phyloP scores from a whole-genome alignment of 2,329 filamentous ascomycete species.

The Aspergillus neoniger region DNA sequence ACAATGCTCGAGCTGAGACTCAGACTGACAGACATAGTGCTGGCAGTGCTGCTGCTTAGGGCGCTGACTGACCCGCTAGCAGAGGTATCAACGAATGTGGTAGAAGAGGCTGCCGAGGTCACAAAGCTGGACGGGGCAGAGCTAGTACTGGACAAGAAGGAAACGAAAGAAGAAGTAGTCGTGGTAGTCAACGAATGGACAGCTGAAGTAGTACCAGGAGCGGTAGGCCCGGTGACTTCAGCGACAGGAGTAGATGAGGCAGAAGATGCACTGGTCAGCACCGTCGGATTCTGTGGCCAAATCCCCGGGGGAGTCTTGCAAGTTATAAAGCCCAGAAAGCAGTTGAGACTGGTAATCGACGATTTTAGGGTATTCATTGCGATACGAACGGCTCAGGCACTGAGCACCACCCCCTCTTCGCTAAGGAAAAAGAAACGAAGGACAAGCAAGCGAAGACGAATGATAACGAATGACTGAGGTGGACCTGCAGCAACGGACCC shows the following conservation, averaged over 20 bases:
- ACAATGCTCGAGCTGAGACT: constrained; percentile 20
- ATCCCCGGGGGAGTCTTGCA: constrained; percentile 33
- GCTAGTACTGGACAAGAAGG: constrained; percentile 1
- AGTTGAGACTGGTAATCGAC: constrained; percentile 24
- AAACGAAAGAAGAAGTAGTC: constrained; percentile 2
- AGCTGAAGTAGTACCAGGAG: constrained; percentile 2
- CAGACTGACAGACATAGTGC: constrained; percentile 28
- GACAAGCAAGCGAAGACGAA: constrained; percentile 12
- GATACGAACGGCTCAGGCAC: constrained; percentile 16
- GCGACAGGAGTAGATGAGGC: background rate
- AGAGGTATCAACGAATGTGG: constrained; percentile 11
- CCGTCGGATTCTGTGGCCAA: constrained; percentile 29
- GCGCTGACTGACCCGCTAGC: constrained; percentile 5
- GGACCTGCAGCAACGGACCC: constrained; percentile 9
- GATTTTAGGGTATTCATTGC: constrained; percentile 25
- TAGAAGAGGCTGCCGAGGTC: constrained; percentile 12
- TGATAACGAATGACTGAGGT: constrained; percentile 18
- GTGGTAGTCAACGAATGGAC: constrained; percentile 2
- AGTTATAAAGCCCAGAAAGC: constrained; percentile 36
- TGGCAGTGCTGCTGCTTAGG: constrained; percentile 8
- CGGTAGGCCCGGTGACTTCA: constrained; percentile 3
- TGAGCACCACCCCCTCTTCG: constrained; percentile 4
- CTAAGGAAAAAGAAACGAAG: constrained; percentile 14
- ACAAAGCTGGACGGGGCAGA: constrained; percentile 12
- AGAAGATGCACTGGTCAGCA: constrained; percentile 19